Evolutionary conservation across 2,329 filamentous ascomycete genomes (phyloP).

Genomic region (Hortaea werneckii): DNA sequence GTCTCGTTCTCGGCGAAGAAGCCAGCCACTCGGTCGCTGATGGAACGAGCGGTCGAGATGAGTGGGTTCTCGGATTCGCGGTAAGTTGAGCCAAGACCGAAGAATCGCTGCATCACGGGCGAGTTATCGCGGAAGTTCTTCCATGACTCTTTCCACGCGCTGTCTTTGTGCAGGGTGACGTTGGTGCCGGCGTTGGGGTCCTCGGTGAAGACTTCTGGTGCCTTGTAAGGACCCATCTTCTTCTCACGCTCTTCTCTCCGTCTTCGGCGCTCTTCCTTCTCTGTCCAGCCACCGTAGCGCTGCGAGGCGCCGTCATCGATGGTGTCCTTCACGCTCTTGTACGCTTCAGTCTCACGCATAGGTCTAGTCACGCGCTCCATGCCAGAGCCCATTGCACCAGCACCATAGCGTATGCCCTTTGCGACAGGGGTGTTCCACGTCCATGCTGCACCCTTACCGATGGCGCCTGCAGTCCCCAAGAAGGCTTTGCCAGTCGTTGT

Average conservation of each 20-base stretch:
- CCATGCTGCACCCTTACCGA: conserved; percentile 88
- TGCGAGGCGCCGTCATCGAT: conserved; percentile 97
- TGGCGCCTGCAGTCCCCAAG: conserved; percentile 73
- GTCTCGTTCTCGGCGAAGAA: conserved; percentile 99
- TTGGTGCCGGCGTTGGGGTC: conserved; percentile 92
- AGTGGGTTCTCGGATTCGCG: conserved; percentile 96
- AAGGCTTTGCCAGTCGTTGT: conserved; percentile 69
- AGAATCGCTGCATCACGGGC: conserved; percentile 78
- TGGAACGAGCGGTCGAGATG: conserved; percentile 83
- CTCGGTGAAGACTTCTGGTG: conserved; percentile 58
- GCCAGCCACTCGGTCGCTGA: conserved; percentile 82
- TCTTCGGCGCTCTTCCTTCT: conserved; percentile 85
- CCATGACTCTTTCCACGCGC: conserved; percentile 98
- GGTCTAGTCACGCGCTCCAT: conserved; percentile 93
- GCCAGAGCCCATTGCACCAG: conserved; percentile 73
- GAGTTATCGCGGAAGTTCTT: conserved; percentile 85
- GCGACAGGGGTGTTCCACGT: conserved; percentile 94
- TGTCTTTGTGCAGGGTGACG: conserved; percentile 90
- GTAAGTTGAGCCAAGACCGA: conserved; percentile 76
- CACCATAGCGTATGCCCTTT: conserved; percentile 79
- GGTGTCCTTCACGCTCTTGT: conserved; percentile 83
- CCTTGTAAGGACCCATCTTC: conserved; percentile 33
- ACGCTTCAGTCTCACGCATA: conserved; percentile 87
- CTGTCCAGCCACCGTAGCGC: conserved; percentile 89
- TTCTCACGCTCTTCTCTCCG: conserved; percentile 63